Base-by-base conservation (phyloP, 1,139 yeast genomes). In the Sugiyamaella sp. region DNA sequence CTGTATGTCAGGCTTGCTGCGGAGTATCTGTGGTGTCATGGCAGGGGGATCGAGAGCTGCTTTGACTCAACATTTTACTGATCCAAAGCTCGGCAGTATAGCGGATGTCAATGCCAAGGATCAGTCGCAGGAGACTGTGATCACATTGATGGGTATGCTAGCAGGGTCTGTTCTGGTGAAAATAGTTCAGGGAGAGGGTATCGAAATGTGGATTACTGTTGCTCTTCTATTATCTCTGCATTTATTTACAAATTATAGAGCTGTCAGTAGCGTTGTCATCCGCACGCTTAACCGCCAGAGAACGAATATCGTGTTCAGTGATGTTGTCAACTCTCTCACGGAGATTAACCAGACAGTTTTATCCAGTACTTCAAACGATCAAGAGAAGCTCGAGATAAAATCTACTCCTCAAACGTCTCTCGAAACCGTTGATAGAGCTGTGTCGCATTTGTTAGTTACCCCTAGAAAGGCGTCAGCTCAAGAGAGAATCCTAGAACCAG, bases 41-140 rank as follows among this genome's bases (percentile, higher is more conserved):
- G 75, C 73, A 6, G 71, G 71, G 14, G 73, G 74, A 5, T 67
- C 73, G 5, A 57, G 72, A 22, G 74, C 75, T 3, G 75, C 75
- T 2, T 62, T 71, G 51, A 71, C 75, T 6, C 71, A 67, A 60
- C 75, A 71, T 53, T 71, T 71, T 52, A 72, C 75, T 2, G 65
- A 67, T 50, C 68, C 73, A 2, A 60, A 54, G 37, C 56, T 59
- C 24, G 74, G 74, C 12, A 64, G 69, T 22, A 66, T 71, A 29
- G 71, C 71, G 12, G 74, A 70, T 54, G 75, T 71, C 20, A 69
- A 68, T 50, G 75, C 75, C 12, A 71, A 71, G 53, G 75, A 71
- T 49, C 71, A 70, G 54, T 66, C 71, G 9, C 75, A 71, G 58
- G 75, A 71, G 55, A 72, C 75, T 1, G 72, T 71, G 21, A 70